Base-by-base conservation (phyloP, 202 grass and related monocot genomes). In the Bolboschoenoplectus hybrid region DNA sequence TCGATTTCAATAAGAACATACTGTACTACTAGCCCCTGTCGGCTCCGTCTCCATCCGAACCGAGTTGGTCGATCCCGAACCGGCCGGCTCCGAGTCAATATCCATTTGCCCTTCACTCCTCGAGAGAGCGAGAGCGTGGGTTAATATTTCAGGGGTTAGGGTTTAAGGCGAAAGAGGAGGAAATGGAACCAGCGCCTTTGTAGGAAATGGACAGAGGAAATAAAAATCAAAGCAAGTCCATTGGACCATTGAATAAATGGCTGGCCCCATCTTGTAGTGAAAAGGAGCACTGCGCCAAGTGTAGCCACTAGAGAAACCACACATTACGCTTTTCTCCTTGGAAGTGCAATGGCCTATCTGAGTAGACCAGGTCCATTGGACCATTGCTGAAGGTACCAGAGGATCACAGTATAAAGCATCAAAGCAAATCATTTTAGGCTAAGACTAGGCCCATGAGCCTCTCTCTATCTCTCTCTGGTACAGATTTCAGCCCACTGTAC, bases 101-200 rank as follows among this genome's bases (percentile, higher is more conserved):
- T 96, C 91, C 94, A 96, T 96, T 49, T 69, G 20, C 90, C 88
- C 91, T 93, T 90, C 46, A 3, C 62, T 56, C 20, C 6, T 47
- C 8, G 38, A 41, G 58, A 36, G 55, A 47, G 71, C 40, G 4
- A 35, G 44, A 55, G 35, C 5, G 32, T 4, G 43, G 3, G 7
- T 17, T 73, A 44, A 50, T 32, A 10, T 9, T 9, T 9, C 17
- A 50, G 56, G 84, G 84, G 13, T 86, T 86, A 83, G 81, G 81
- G 81, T 83, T 83, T 83, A 69, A 67, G 62, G 46, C 8, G 1
- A 34, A 77, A 77, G 50, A 56, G 49, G 34, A 77, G 6, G 73
- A 40, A 47, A 0, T 65, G 8, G 62, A 71, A 46, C 40, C 16
- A 71, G 40, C 14, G 40, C 67, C 40, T n/a, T 9, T 9, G 67